These are phyloP conservation scores for Kwoniella newhampshirensis DNA, from an alignment of 768 basidiomycete genomes.

Conservation along the genomic window DNA sequence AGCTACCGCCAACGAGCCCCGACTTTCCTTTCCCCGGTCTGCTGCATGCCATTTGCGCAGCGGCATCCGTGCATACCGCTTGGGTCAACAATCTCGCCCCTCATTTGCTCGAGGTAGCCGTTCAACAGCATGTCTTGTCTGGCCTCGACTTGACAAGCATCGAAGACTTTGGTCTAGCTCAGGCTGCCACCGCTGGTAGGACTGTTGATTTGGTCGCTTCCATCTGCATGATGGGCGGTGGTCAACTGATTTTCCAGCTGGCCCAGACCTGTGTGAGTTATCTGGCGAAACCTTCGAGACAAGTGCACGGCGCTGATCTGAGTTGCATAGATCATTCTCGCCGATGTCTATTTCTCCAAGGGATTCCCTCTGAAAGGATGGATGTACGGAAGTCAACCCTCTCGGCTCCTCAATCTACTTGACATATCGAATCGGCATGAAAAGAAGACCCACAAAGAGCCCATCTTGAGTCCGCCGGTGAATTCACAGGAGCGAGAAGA, in stretches of 20 bases:
- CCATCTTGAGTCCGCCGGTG: slow-evolving; percentile 22
- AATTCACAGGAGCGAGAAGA: slow-evolving; percentile 40
- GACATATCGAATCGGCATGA: slow-evolving; percentile 34
- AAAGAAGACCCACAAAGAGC: slow-evolving; percentile 23
- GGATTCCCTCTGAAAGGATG: slow-evolving; percentile 44
- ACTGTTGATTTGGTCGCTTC: slow-evolving; percentile 21
- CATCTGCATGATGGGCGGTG: slow-evolving; percentile 30
- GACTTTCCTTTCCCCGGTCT: slow-evolving; percentile 71
- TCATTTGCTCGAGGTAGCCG: slow-evolving; percentile 24
- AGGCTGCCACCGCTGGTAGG: slow-evolving; percentile 27
- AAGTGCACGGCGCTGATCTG: background rate
- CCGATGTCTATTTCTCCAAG: slow-evolving; percentile 38
- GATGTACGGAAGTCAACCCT: slow-evolving; percentile 31
- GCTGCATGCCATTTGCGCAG: slow-evolving; percentile 83
- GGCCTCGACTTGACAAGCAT: slow-evolving; percentile 31
- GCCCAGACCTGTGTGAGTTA: slow-evolving; percentile 35
- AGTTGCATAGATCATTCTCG: slow-evolving; percentile 28
- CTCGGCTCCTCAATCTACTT: slow-evolving; percentile 32
- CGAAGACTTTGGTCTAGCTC: slow-evolving; percentile 40
- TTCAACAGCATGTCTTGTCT: slow-evolving; percentile 15
- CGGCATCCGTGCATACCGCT: slow-evolving; percentile 72
- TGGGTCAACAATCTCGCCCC: slow-evolving; percentile 54
- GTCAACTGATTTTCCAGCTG: slow-evolving; percentile 33
- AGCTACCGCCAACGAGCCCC: slow-evolving; percentile 66
- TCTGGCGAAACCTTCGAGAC: slow-evolving; percentile 6